These are phyloP conservation scores for Rhynchosporium agropyri DNA, from an alignment of 2,329 filamentous ascomycete species.

Conservation along the genomic window DNA sequence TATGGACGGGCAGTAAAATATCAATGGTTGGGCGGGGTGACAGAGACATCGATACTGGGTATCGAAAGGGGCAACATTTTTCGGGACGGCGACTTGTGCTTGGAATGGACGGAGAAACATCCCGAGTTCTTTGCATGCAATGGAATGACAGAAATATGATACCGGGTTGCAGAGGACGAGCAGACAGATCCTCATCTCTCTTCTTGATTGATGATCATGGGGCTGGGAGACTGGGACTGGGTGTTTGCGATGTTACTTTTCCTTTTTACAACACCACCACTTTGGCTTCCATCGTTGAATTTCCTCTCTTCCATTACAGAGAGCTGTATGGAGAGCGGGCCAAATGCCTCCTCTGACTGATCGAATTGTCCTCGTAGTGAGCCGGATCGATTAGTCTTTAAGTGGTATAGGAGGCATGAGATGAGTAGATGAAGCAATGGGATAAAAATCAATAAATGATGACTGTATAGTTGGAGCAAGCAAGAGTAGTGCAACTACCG, in stretches of 20 bases:
- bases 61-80: not conserved
- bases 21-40: not conserved
- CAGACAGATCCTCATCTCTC: constrained; percentile 4
- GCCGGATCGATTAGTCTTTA: too few species aligned
- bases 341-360: constrained; percentile 8
- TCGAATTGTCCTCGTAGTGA: too few species aligned
- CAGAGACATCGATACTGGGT: not conserved
- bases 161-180: constrained; percentile 17
- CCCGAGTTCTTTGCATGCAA: constrained; percentile 1
- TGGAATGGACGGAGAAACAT: not conserved
- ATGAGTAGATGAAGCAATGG: too few species aligned
- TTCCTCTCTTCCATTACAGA: not conserved
- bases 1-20: constrained; percentile 23
- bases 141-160: constrained; percentile 4
- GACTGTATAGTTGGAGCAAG: too few species aligned
- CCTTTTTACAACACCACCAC: constrained; percentile 15
- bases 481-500: too few species aligned
- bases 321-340: constrained; percentile 15
- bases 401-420: too few species aligned
- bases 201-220: constrained; percentile 9
- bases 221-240: constrained; percentile 25
- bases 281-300: not conserved
- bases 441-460: too few species aligned
- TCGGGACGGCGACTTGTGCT: not conserved
- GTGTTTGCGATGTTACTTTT: constrained; percentile 6